These are phyloP conservation scores for Mycena metata DNA, from an alignment of 768 basidiomycete species.

Conservation along the genomic window DNA sequence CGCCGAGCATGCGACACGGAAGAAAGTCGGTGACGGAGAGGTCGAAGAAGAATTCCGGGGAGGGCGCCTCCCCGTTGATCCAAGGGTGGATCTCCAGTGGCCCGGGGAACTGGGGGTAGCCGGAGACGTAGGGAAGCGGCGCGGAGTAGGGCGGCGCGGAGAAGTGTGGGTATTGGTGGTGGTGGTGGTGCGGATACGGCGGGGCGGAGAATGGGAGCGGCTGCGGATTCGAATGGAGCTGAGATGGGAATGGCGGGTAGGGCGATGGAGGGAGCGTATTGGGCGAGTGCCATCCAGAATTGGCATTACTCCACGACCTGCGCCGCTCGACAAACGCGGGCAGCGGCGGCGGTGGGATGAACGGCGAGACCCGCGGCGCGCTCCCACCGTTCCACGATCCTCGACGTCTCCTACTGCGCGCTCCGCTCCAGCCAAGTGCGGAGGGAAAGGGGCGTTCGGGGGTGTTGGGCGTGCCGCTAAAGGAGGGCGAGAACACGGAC, in stretches of 20 bases:
- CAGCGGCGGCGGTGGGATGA: conserved; percentile 31
- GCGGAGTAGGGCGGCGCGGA: conserved; percentile 44
- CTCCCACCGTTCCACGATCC: conserved; percentile 58
- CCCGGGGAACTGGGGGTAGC: conserved; percentile 35
- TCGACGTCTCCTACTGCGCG: conserved; percentile 51
- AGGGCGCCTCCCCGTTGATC: conserved; percentile 65
- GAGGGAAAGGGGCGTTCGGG: conserved; percentile 43
- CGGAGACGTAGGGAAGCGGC: conserved; percentile 41
- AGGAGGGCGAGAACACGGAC: conserved; percentile 57
- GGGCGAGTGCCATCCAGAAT: conserved; percentile 18
- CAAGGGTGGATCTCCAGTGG: conserved; percentile 60
- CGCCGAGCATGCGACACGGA: conserved; percentile 57
- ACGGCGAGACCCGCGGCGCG: conserved; percentile 35
- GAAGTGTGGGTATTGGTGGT: conserved; percentile 31
- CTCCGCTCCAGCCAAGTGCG: conserved; percentile 25
- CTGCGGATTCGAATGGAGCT: neutral
- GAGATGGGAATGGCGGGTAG: neutral
- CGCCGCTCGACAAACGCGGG: conserved; percentile 36
- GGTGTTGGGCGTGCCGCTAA: conserved; percentile 44
- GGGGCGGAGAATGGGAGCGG: conserved; percentile 1
- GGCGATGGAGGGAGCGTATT: neutral
- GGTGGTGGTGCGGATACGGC: too few relatives aligned
- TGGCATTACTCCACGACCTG: conserved; percentile 44
- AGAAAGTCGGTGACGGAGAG: conserved; percentile 62
- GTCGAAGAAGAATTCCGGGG: conserved; percentile 67